phyloP scores from a whole-genome alignment of 2,329 filamentous ascomycete genomes.

The Helicocarpus griseus region DNA sequence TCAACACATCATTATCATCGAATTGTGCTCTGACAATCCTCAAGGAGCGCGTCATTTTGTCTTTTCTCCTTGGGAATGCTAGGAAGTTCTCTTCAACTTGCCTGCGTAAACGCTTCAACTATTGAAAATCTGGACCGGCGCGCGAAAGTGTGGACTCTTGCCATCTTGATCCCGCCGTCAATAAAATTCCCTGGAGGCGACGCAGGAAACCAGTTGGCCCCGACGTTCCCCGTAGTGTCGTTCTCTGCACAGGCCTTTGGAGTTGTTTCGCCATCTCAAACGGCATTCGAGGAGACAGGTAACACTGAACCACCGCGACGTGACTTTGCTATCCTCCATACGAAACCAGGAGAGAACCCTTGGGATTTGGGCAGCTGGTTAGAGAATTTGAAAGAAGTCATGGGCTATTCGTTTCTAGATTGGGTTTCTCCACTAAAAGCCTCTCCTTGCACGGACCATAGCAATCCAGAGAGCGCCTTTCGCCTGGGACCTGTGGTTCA shows the following conservation, averaged over 20 bases:
- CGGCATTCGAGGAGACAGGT: constrained; percentile 3
- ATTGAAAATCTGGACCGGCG: constrained; percentile 64
- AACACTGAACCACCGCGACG: constrained; percentile 34
- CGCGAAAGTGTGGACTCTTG: constrained; percentile 59
- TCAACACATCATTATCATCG: background rate
- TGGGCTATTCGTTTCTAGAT: constrained; percentile 62
- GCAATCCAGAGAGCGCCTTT: constrained; percentile 57
- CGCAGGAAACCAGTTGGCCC: constrained; percentile 27
- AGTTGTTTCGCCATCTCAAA: constrained; percentile 8
- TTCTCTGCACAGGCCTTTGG: constrained; percentile 21
- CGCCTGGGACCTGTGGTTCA: constrained; percentile 54
- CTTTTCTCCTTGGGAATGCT: constrained; percentile 77
- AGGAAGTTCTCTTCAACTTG: constrained; percentile 58
- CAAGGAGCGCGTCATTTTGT: constrained; percentile 57
- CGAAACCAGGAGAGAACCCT: constrained; percentile 66
- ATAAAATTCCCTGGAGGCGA: constrained; percentile 23
- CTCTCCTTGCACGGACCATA: constrained; percentile 65
- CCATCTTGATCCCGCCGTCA: constrained; percentile 56
- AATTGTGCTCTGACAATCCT: constrained; percentile 10
- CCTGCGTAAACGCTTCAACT: constrained; percentile 67
- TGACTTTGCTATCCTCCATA: constrained; percentile 71
- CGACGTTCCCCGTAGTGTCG: constrained; percentile 28
- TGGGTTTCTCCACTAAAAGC: constrained; percentile 71
- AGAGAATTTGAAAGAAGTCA: constrained; percentile 66
- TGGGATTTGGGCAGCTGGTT: constrained; percentile 63